Percentiles rank a stretch among this genome's conserved stretches.
Evolutionary conservation across 768 basidiomycete species (phyloP).

Genomic region (Macrolepiota dolichaula): DNA sequence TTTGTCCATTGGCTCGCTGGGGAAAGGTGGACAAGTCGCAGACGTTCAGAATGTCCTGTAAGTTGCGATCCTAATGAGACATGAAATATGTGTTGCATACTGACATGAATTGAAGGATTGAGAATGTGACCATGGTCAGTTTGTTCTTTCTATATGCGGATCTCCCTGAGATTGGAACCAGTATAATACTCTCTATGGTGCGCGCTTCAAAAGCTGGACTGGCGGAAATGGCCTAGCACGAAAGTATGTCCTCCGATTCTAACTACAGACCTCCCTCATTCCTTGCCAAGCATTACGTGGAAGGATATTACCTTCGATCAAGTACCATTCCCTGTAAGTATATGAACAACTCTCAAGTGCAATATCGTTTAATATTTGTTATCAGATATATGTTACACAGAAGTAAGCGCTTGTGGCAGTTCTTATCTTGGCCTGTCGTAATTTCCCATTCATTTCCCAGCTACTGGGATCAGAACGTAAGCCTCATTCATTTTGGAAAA

Average conservation of each 20-base stretch:
- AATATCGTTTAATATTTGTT: neutral
- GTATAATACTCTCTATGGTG: conserved; percentile 52
- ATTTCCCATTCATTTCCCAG: conserved; percentile 24
- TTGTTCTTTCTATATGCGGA: neutral
- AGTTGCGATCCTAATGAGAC: conserved; percentile 17
- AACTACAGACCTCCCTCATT: neutral
- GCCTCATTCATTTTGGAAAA: conserved; percentile 8
- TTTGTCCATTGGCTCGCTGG: conserved; percentile 54
- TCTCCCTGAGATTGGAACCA: conserved; percentile 14
- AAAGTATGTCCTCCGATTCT: conserved; percentile 36
- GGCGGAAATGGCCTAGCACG: conserved; percentile 56
- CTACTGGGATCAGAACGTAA: conserved; percentile 60
- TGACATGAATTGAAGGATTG: conserved; percentile 28
- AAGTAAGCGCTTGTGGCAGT: conserved; percentile 38
- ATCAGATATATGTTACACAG: conserved; percentile 58
- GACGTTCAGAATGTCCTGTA: conserved; percentile 57
- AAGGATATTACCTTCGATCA: conserved; percentile 49
- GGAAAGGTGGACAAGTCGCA: conserved; percentile 41
- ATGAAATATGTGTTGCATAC: neutral
- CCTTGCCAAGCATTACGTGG: conserved; percentile 47
- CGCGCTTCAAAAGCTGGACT: conserved; percentile 69
- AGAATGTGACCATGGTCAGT: conserved; percentile 41
- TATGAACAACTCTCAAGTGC: neutral
- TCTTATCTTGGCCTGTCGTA: neutral
- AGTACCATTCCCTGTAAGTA: conserved; percentile 52